Evolutionary conservation across 306 rosid species (phyloP).

Genomic region (Malus sieversii): DNA sequence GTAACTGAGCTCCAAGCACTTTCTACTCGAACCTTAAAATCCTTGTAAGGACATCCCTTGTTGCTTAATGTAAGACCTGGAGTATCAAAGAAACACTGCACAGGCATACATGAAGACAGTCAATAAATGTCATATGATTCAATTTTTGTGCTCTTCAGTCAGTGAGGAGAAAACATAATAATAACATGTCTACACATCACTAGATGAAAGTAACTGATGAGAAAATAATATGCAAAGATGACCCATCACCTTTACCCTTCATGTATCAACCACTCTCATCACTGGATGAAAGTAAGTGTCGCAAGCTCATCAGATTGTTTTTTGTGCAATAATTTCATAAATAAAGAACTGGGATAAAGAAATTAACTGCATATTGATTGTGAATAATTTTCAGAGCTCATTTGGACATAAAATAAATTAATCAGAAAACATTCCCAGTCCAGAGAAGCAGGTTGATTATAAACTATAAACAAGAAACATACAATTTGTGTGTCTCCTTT

Average conservation of each 20-base stretch:
- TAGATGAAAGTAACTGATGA: not conserved
- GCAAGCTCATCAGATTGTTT: not conserved
- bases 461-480: constrained; percentile 24
- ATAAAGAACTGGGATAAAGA: not conserved
- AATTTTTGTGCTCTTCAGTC: not conserved
- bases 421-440: not conserved
- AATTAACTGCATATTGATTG: not conserved
- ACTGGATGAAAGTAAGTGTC: not conserved
- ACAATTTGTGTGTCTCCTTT: constrained; percentile 87
- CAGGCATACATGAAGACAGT: not conserved
- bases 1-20: constrained; percentile 92
- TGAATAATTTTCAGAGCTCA: not conserved
- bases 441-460: not conserved
- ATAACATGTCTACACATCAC: not conserved
- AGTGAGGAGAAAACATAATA: not conserved
- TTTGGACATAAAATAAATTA: not conserved
- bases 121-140: not conserved
- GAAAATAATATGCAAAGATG: not conserved
- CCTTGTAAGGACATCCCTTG: constrained; percentile 64
- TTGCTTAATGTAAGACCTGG: constrained; percentile 71
- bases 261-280: not conserved
- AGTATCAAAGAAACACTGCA: constrained; percentile 94
- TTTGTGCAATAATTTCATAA: not conserved
- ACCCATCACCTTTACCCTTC: not conserved
- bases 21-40: constrained; percentile 82